phyloP scores from a whole-genome alignment of 73 alveolate genomes.

The Effrenium voratum region DNA sequence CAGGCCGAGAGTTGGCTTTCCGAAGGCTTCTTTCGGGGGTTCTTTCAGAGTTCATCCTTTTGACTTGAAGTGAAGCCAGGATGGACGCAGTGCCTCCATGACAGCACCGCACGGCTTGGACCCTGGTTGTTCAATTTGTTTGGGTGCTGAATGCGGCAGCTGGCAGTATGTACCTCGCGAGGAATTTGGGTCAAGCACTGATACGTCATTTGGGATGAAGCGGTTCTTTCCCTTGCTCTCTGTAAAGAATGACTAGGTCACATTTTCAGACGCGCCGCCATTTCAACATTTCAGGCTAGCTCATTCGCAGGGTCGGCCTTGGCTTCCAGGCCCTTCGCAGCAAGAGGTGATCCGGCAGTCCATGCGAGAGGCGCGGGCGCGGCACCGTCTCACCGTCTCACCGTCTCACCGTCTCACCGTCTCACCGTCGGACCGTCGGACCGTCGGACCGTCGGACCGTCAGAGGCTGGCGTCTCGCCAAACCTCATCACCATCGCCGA shows the following conservation, averaged over 20 bases:
- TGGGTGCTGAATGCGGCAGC: no score
- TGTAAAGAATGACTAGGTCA: no score
- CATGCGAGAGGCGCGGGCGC: constrained; percentile 53
- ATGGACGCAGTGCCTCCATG: constrained; percentile 74
- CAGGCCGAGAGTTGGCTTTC: background rate
- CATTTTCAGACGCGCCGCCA: no score
- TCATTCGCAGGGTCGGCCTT: no score
- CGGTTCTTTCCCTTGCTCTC: no score
- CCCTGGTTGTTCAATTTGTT: no score
- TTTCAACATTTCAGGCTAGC: no score
- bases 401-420: background rate
- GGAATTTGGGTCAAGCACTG: no score
- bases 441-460: background rate
- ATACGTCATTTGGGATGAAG: no score
- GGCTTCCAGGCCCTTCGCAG: constrained; percentile 57
- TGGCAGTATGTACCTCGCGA: no score
- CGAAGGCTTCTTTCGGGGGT: no score
- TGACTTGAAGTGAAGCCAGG: constrained; percentile 7
- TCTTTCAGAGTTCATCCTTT: no score
- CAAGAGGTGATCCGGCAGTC: constrained; percentile 86
- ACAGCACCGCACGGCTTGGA: constrained; percentile 70
- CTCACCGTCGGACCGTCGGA: background rate
- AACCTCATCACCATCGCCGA: constrained; percentile 81
- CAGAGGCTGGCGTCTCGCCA: constrained; percentile 54
- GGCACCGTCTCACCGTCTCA: background rate